A percentile compares a stretch with the other conserved stretches of the same genome.
Conservation (phyloP, 2,329 filamentous ascomycete species). For the Trichoderma breve region DNA sequence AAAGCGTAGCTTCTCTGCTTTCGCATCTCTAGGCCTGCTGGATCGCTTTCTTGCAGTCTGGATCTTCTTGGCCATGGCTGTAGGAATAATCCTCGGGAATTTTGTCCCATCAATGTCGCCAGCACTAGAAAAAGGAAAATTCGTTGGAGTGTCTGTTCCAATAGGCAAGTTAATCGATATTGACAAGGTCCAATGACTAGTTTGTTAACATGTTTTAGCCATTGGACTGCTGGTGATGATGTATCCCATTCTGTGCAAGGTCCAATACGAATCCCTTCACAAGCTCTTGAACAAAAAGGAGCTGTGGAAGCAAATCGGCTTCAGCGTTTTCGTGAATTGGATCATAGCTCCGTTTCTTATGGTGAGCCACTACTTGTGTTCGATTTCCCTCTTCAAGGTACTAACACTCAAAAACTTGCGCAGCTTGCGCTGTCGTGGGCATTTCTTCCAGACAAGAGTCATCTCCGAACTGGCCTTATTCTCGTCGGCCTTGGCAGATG, state of each 20-base stretch:
- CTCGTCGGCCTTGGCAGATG: slow-evolving; percentile 82
- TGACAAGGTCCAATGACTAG: not conserved
- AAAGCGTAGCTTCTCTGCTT: slow-evolving; percentile 36
- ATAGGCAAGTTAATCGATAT: slow-evolving; percentile 49
- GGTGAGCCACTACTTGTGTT: slow-evolving; percentile 44
- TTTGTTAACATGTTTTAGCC: slow-evolving; percentile 44
- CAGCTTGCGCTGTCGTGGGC: slow-evolving; percentile 67
- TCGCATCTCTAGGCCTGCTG: slow-evolving; percentile 56
- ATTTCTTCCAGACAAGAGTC: slow-evolving; percentile 58
- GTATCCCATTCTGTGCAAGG: slow-evolving; percentile 89
- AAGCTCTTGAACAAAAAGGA: slow-evolving; percentile 57
- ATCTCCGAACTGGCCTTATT: slow-evolving; percentile 66
- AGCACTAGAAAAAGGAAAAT: slow-evolving; percentile 66
- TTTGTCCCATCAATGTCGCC: slow-evolving; percentile 63
- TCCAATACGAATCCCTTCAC: slow-evolving; percentile 74
- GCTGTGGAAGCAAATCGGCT: slow-evolving; percentile 76
- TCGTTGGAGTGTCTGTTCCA: slow-evolving; percentile 66
- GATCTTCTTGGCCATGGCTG: slow-evolving; percentile 76
- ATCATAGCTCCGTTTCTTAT: slow-evolving; percentile 79
- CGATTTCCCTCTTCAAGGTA: too few species aligned
- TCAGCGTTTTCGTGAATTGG: slow-evolving; percentile 80
- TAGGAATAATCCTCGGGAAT: slow-evolving; percentile 74
- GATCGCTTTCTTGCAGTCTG: slow-evolving; percentile 66
- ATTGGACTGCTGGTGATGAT: slow-evolving; percentile 86
- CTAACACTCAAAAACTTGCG: not conserved